Conservation (phyloP, 176 grass and related monocot species). For the Carex myosuroides region DNA sequence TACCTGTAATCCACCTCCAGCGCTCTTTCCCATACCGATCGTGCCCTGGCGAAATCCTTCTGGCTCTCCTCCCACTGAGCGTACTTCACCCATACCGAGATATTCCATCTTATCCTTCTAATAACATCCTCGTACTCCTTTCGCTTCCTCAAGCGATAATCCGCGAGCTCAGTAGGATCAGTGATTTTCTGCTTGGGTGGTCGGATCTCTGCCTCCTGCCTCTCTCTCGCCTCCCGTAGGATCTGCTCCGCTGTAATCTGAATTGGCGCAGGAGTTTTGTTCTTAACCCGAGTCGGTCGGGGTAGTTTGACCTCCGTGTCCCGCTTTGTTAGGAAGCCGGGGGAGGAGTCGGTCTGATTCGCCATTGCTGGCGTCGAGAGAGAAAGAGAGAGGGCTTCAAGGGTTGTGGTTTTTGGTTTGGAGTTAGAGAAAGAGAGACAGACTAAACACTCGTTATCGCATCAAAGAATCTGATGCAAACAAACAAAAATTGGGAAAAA, state of each 20-base stretch:
- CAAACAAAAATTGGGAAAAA: too few species aligned
- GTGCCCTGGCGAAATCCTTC: conserved; percentile 50
- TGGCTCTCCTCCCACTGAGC: conserved; percentile 79
- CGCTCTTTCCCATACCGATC: conserved; percentile 82
- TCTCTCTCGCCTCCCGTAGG: conserved; percentile 58
- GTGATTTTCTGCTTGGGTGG: conserved; percentile 79
- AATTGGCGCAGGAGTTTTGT: conserved; percentile 58
- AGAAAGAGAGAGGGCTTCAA: not conserved
- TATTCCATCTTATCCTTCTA: conserved; percentile 33
- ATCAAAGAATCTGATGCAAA: too few species aligned
- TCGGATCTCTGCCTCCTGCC: conserved; percentile 70
- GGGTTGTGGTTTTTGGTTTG: not conserved
- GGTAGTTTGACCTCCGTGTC: conserved; percentile 87
- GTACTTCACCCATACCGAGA: conserved; percentile 74
- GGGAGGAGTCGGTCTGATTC: conserved; percentile 5
- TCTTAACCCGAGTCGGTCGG: conserved; percentile 60
- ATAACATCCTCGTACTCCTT: conserved; percentile 73
- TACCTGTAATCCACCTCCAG: conserved; percentile 30
- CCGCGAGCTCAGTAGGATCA: conserved; percentile 52
- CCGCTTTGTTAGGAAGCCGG: conserved; percentile 56
- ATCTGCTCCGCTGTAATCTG: conserved; percentile 92
- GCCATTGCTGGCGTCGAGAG: conserved; percentile 17
- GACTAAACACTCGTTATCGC: too few species aligned
- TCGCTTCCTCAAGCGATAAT: conserved; percentile 69
- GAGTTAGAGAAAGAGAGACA: not conserved